Evolutionary conservation across 2,329 filamentous ascomycete genomes (phyloP), one percentile per base, ranked within the genome.

Genomic region (Aspergillus tanneri): DNA sequence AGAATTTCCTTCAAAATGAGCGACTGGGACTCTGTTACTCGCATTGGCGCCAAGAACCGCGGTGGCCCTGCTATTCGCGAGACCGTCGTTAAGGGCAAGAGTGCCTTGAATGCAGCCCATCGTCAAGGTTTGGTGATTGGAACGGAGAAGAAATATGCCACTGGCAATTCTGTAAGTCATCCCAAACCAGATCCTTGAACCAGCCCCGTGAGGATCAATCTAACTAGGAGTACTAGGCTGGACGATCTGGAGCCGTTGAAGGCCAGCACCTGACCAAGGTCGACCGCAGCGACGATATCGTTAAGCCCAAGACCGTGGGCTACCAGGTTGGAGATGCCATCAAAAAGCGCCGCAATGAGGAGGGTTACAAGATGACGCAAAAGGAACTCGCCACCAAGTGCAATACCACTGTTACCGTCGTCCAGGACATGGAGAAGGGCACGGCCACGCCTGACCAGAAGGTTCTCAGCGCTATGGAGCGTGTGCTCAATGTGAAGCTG

Each of bases 261-360:
- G 93, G 93, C 62, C 93, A 99, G 77, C 91, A 89, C 69, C 81
- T 97, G 58, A 97, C 93, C 60, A 96, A 97, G 79, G 91, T 99
- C 72, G 93, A 97, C 80, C 91, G 92, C 61, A 86, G 85, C 69
- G 91, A 97, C 78, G 93, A 96, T 70, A 96, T 96, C 75, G 86
- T 97, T 75, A 96, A 96, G 78, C 91, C 90, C 67, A 95, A 95
- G 77, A 95, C 90, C 38, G 79, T 96, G 50, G 90, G 90, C 68
- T 79, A 81, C 65, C 79, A 82, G 47, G 89, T 97, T 57, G 90
- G 88, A 64, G 83, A 88, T 58, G 88, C 86, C 57, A 96, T 97
- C 75, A 81, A 84, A 64, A 81, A 86, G 65, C 83, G 87, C 47
- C 88, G 93, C 57, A 84, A 84, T 68, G 83, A 86, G 68, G 85